phyloP scores from a whole-genome alignment of 306 rosid genomes.

The Quercus ilex region DNA sequence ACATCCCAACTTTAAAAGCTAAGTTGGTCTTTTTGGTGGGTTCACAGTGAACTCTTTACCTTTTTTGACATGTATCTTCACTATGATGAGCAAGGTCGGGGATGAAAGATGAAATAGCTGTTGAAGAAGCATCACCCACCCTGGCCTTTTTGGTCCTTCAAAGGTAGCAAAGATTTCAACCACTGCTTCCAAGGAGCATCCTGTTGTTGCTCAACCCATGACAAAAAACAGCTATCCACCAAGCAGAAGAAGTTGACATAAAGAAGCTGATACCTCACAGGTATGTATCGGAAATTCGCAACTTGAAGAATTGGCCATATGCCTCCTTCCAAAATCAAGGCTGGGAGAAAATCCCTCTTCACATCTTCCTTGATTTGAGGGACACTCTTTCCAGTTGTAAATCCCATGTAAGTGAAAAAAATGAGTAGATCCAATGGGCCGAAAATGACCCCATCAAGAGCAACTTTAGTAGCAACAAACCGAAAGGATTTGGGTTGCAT shows the following conservation, averaged over 20 bases:
- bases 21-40: not conserved
- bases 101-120: not conserved
- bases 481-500: constrained; percentile 64
- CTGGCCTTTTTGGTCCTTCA: constrained; percentile 41
- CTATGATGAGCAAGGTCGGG: constrained; percentile 3
- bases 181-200: constrained; percentile 94
- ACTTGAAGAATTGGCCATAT: constrained; percentile 83
- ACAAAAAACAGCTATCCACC: constrained; percentile 87
- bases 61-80: constrained; percentile 19
- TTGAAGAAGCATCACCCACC: constrained; percentile 18
- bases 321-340: constrained; percentile 72
- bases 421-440: constrained; percentile 74
- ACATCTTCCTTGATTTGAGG: constrained; percentile 75
- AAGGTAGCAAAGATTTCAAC: constrained; percentile 54
- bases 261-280: constrained; percentile 89
- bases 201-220: constrained; percentile 94
- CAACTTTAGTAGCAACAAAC: constrained; percentile 81
- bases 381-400: constrained; percentile 63
- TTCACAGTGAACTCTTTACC: constrained; percentile 20
- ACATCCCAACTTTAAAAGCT: constrained; percentile 21
- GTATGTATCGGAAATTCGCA: constrained; percentile 78
- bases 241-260: constrained; percentile 85
- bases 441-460: constrained; percentile 59
- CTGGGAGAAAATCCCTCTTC: constrained; percentile 84
- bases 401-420: constrained; percentile 86